Evolutionary conservation across 1,284 basidiomycete genomes (phyloP).

Genomic region (Rhodotorula sp.): DNA sequence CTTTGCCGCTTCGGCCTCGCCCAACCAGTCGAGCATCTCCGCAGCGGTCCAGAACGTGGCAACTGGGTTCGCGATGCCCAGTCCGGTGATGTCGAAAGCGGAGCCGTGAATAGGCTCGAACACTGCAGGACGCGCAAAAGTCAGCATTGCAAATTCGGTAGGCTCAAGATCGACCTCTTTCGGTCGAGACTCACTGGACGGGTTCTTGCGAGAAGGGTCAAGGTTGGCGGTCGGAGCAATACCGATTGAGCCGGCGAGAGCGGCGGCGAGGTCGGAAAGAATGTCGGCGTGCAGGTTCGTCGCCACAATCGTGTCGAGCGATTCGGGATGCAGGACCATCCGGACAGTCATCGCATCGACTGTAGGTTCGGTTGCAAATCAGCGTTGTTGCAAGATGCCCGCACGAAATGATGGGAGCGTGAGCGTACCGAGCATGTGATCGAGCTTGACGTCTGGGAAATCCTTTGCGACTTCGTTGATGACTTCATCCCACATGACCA

Average conservation of each 20-base stretch:
- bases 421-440: slow-evolving; percentile 53
- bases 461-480: slow-evolving; percentile 56
- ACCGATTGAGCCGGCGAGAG: slow-evolving; percentile 60
- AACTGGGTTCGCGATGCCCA: slow-evolving; percentile 48
- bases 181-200: slow-evolving; percentile 52
- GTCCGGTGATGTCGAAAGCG: slow-evolving; percentile 39
- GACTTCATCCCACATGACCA: slow-evolving; percentile 49
- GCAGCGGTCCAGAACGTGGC: slow-evolving; percentile 60
- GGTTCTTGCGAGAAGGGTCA: slow-evolving; percentile 54
- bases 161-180: background rate
- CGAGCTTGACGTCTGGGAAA: slow-evolving; percentile 57
- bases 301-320: slow-evolving; percentile 59
- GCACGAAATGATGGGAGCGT: background rate
- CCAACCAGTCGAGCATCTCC: slow-evolving; percentile 60
- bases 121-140: slow-evolving; percentile 11
- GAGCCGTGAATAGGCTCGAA: slow-evolving; percentile 44
- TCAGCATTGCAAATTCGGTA: slow-evolving; percentile 7
- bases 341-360: slow-evolving; percentile 56
- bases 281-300: slow-evolving; percentile 60
- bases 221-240: slow-evolving; percentile 57
- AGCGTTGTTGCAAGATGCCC: background rate
- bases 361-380: background rate
- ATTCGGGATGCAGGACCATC: slow-evolving; percentile 58
- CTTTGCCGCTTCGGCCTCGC: slow-evolving; percentile 56
- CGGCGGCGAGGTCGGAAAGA: slow-evolving; percentile 59